Base-by-base conservation (phyloP, 2,329 filamentous ascomycete genomes). In the Elsinoe arachidis region DNA sequence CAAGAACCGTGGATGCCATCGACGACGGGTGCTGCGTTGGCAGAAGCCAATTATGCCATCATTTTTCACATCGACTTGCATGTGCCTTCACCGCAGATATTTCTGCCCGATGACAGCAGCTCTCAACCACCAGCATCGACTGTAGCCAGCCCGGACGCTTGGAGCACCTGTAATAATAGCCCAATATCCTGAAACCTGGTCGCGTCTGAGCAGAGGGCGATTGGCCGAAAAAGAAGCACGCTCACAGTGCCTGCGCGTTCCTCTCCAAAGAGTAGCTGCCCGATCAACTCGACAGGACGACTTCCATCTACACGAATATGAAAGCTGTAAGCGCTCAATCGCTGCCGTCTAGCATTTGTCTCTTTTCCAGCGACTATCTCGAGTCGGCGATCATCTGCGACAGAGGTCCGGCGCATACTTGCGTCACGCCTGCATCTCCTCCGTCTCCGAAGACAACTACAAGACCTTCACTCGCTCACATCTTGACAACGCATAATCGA, bases 281-380 rank as follows among this genome's bases (percentile, higher is more conserved):
- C 49, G 34, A 26, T 15, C 49, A 53, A 53, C 34, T 53, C 49
- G 49, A 53, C 33, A 19, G 26, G n/a, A 21, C 11, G 19, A 38
- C 34, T 23, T n/a, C 15, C 34, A 53, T n/a, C 19, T 21, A 33
- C 19, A 53, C 34, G 49, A 53, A 37, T 35, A 53, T 53, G 49
- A 53, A 35, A 37, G 49, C 49, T 26, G 49, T 39, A 39, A 53
- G 49, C 49, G 49, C 49, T 53, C 49, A 53, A 53, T 53, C 19
- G 33, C 34, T 38, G 14, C 35, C 33, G 15, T 53, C 49, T 39
- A 53, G 49, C 49, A 39, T 26, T 35, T 39, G 34, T 14, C 34
- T 35, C 14, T 7, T 38, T 15, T 53, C 15, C 35, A 35, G 49
- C 34, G 34, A 23, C 49, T 17, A 15, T 15, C n/a, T 51, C 46